Evolutionary conservation across 352 stramenopile genomes (phyloP), one percentile per base, ranked within the genome.

Genomic region (Thalassiosira ordinaria): DNA sequence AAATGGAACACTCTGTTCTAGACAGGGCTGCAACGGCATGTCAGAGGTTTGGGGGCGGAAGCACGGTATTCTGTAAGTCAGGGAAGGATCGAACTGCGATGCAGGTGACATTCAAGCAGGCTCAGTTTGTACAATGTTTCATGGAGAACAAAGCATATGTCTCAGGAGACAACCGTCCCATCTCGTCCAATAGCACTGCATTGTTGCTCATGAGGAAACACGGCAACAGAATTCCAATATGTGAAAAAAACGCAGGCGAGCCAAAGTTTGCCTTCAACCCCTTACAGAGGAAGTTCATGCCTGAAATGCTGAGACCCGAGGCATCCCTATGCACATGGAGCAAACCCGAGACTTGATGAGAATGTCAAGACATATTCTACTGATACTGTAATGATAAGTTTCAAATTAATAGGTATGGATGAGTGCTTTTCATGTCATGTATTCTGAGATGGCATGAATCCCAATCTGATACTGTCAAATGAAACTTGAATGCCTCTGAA

Each of bases 71-170:
- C 90, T 99, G 97, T 91, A 99, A 99, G 75, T 97, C 91, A n/a
- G 97, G 97, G 27, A 99, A 99, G 80, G 97, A 99, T 86, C 93
- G 97, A 60, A 99, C 97, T 9, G 97, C 96, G 9, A 99, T 99
- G 97, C 97, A 96, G 60, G 93, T 97, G 20, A 98, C 96, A 46
- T 94, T 98, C 29, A 97, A 98, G 73, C 93, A 98, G 74, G 94
- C 96, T 18, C 92, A 97, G 31, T 98, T 91, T 83, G 95, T 85
- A 5, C 72, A 80, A 41, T 69, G 78, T 49, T 93, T 89, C 49
- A 77, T 85, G 9, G 53, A 86, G 13, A 73, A 77, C n/a, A 65
- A 73, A 51, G 74, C 81, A 24, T 44, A 46, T 3, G 74, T 31
- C 7, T 18, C 31, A 22, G 27, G 73, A 11, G 70, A 85, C 46